phyloP scores from a whole-genome alignment of 257 asterid species.

The Primulina huaijiensis region DNA sequence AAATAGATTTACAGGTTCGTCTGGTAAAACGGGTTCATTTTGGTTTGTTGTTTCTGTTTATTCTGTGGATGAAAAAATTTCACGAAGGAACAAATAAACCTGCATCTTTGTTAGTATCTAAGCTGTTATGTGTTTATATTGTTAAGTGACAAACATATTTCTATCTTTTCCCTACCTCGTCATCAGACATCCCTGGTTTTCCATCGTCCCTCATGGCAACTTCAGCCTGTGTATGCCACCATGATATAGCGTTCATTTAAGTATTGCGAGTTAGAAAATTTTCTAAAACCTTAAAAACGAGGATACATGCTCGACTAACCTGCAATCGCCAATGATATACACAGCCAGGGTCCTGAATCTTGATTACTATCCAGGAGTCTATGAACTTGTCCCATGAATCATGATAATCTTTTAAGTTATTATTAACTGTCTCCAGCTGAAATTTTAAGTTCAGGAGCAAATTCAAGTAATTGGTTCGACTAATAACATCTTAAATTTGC shows the following conservation, averaged over 20 bases:
- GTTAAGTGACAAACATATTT: too few relatives aligned
- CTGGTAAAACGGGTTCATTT: too few relatives aligned
- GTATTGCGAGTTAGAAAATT: background rate
- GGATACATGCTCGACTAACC: slow-evolving; percentile 35
- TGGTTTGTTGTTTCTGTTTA: background rate
- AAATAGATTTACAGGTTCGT: background rate
- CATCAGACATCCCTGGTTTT: slow-evolving; percentile 78
- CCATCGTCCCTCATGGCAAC: slow-evolving; percentile 89
- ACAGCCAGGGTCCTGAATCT: slow-evolving; percentile 79
- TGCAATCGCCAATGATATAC: slow-evolving; percentile 93
- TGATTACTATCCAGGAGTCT: slow-evolving; percentile 87
- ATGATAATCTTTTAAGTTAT: slow-evolving; percentile 71
- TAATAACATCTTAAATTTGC: background rate
- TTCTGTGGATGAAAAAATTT: background rate
- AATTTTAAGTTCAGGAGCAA: slow-evolving; percentile 23
- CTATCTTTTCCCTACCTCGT: slow-evolving; percentile 52
- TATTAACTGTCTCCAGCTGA: slow-evolving; percentile 82
- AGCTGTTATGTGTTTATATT: background rate
- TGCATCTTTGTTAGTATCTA: too few relatives aligned
- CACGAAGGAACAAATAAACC: background rate
- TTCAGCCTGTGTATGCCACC: slow-evolving; percentile 65
- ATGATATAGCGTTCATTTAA: slow-evolving; percentile 16
- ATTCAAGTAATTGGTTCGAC: background rate
- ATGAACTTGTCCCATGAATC: slow-evolving; percentile 91
- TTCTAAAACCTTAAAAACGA: slow-evolving; percentile 13